Percentiles rank a stretch among this genome's conserved stretches.
Conservation (phyloP, 2,329 filamentous ascomycete species). For the Clarireedia hainanense region DNA sequence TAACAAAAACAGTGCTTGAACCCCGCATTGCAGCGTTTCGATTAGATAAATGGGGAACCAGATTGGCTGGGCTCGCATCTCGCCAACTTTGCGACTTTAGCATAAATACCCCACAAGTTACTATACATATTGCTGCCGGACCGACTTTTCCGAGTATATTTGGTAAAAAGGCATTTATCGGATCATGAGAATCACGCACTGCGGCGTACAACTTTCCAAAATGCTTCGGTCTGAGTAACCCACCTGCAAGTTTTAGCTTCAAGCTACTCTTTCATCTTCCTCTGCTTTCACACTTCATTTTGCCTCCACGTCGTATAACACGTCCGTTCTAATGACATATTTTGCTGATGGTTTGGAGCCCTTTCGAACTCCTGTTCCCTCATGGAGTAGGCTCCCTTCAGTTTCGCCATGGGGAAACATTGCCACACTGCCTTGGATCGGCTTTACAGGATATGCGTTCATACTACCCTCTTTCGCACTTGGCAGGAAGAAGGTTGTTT, state of each 20-base stretch:
- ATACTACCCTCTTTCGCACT: conserved; percentile 55
- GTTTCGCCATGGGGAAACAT: conserved; percentile 65
- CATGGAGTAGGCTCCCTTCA: conserved; percentile 56
- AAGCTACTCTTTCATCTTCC: neutral
- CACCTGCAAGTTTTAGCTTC: too few relatives aligned
- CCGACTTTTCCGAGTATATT: neutral
- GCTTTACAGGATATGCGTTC: conserved; percentile 61
- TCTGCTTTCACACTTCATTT: neutral
- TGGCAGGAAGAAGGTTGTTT: conserved; percentile 65
- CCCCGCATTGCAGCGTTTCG: neutral
- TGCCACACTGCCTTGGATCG: conserved; percentile 60
- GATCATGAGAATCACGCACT: too few relatives aligned
- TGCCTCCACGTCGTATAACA: conserved; percentile 55
- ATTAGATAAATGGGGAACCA: neutral
- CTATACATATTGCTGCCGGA: neutral
- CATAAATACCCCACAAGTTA: conserved; percentile 4
- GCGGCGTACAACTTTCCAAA: too few relatives aligned
- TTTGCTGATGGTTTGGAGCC: conserved; percentile 48
- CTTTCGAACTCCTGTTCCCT: conserved; percentile 61
- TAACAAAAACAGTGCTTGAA: neutral
- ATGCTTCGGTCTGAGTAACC: too few relatives aligned
- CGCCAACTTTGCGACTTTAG: conserved; percentile 6
- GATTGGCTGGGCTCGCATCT: neutral
- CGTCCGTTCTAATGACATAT: conserved; percentile 64
- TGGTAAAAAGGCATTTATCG: too few relatives aligned